Base-by-base conservation (phyloP, 192 early-diverging fungal species). In the Entomortierella chlamydospora region DNA sequence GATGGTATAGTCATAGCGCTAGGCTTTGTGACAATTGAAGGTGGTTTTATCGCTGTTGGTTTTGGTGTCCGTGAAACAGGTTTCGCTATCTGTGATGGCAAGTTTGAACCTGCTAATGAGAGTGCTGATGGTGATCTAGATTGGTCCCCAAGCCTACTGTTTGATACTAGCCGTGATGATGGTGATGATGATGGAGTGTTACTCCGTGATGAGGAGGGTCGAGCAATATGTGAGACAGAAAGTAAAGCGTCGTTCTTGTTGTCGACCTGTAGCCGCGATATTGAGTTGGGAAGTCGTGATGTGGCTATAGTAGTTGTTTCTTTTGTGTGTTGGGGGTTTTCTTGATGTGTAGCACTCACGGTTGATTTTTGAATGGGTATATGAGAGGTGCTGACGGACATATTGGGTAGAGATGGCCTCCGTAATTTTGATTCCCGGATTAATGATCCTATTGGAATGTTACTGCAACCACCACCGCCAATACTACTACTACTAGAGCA, bases 1-100 rank as follows among this genome's bases (percentile, higher is more conserved):
- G 55, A 41, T 31, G 53, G 12, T 43, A 25, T 15, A 17, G 22
- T 61, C 3, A 25, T 20, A 23, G 57, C 51, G 41, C 29, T 66
- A 33, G 63, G 72, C 42, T 61, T 66, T 29, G 74, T 78, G 8
- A 78, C 67, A 26, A 78, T 78, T 13, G 61, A 78, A 10, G 74
- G 74, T 18, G 74, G 74, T 53, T 78, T 78, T 29, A 70, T 78
- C 3, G 61, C 61, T 2, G 54, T 34, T 6, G 66, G 20, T 52
- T 78, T 78, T 31, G 47, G 59, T 17, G n/a, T 57, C 50, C 59
- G 51, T 23, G 54, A 50, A 1, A 39, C 34, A 4, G 72, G 72
- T 55, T 62, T 62, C 7, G 62, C 49, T 25, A 58, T 51, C 13
- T 45, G n/a, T 13, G 72, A 61, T 2, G 71, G 47, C 23, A 57